Evolutionary conservation across 1,139 yeast species (phyloP).

Genomic region (Groenewaldozyma auringiensis): DNA sequence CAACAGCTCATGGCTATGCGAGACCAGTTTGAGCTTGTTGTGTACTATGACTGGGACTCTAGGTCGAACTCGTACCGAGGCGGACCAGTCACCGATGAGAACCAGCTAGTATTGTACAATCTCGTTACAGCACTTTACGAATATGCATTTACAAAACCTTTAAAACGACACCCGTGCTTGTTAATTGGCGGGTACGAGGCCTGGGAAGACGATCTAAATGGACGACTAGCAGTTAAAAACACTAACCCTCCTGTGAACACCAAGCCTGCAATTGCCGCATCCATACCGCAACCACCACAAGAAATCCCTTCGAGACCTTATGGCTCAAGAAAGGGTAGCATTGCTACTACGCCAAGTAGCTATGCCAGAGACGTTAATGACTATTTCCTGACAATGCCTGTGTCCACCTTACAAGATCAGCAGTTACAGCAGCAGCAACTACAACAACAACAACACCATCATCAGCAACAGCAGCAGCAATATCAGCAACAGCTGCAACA

Average conservation of each 20-base stretch:
- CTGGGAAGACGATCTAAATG: constrained; percentile 37
- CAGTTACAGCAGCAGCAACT: constrained; percentile 7
- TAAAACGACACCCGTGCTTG: constrained; percentile 46
- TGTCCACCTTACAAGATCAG: constrained; percentile 4
- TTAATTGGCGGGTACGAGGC: constrained; percentile 47
- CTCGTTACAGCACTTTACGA: constrained; percentile 27
- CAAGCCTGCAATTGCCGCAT: neutral
- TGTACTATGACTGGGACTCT: constrained; percentile 46
- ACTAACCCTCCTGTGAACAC: neutral
- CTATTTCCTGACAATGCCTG: constrained; percentile 32
- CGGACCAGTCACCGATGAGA: constrained; percentile 16
- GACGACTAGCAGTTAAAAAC: constrained; percentile 9
- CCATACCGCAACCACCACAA: constrained; percentile 14
- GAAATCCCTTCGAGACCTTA: constrained; percentile 24
- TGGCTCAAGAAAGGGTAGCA: constrained; percentile 27
- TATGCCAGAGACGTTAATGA: constrained; percentile 39
- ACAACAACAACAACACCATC: constrained; percentile 3
- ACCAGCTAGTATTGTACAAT: constrained; percentile 16
- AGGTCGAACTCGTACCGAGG: constrained; percentile 16
- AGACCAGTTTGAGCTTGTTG: constrained; percentile 49
- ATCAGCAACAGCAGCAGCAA: too few species aligned
- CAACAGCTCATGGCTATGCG: constrained; percentile 45
- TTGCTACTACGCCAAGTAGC: constrained; percentile 31
- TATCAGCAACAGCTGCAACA: constrained; percentile 7
- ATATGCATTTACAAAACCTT: constrained; percentile 39